These are phyloP conservation scores for Aspergillus diversus DNA, from an alignment of 495 filamentous ascomycete species.

Conservation along the genomic window DNA sequence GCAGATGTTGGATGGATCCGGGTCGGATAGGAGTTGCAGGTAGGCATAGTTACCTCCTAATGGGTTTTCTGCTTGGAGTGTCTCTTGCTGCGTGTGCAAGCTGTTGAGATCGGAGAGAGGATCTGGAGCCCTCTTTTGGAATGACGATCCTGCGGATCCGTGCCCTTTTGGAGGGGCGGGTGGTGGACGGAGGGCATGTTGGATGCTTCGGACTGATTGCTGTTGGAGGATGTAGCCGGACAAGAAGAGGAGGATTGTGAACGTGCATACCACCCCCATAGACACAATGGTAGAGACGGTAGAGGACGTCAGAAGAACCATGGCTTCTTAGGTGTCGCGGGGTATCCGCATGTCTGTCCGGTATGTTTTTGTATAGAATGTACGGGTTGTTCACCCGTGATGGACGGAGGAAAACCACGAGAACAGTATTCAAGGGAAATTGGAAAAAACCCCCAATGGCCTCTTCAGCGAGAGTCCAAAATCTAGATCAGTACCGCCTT, in stretches of 20 bases:
- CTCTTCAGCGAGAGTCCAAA: no score
- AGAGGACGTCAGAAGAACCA: constrained; percentile 52
- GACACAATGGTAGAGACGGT: constrained; percentile 51
- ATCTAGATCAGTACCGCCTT: background rate
- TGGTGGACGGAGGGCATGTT: constrained; percentile 58
- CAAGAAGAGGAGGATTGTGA: constrained; percentile 67
- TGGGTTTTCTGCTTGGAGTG: constrained; percentile 1
- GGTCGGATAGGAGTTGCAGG: constrained; percentile 47
- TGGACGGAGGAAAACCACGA: background rate
- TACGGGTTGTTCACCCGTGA: background rate
- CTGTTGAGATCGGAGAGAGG: constrained; percentile 14
- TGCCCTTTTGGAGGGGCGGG: constrained; percentile 21
- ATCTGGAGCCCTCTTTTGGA: constrained; percentile 25
- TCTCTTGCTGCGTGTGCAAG: constrained; percentile 1
- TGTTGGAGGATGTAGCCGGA: constrained; percentile 75
- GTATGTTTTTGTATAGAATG: background rate
- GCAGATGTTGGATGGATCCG: constrained; percentile 51
- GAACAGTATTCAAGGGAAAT: no score
- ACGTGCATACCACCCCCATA: constrained; percentile 56
- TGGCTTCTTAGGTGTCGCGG: constrained; percentile 20
- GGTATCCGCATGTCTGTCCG: constrained; percentile 12
- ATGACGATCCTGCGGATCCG: constrained; percentile 28
- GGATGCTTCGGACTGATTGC: constrained; percentile 64
- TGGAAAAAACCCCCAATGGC: no score
- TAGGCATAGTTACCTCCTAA: constrained; percentile 46